A percentile compares a stretch with the other conserved stretches of the same genome.
Conservation (phyloP, 208 protist genomes). For the Wallacemonas sp. region DNA sequence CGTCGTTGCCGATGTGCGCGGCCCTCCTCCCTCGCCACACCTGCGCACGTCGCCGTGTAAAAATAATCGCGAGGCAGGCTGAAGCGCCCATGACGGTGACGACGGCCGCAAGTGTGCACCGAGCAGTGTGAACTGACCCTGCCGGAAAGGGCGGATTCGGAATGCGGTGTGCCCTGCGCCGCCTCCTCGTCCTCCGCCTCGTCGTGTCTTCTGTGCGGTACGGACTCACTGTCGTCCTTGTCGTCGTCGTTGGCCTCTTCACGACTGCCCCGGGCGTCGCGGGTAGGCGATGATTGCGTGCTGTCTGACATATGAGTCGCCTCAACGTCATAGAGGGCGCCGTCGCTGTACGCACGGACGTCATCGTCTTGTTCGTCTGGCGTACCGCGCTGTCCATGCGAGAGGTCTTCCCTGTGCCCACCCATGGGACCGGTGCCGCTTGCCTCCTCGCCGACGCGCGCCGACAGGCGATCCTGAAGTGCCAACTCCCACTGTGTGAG, state of each 20-base stretch:
- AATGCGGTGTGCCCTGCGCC: background rate
- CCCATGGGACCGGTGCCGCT: background rate
- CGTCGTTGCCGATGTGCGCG: background rate
- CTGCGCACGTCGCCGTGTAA: too few species aligned
- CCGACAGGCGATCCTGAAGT: too few species aligned
- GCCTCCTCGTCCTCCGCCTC: background rate
- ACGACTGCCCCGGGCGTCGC: background rate
- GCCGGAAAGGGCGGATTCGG: background rate
- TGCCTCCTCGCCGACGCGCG: background rate
- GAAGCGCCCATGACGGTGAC: background rate
- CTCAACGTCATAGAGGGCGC: background rate
- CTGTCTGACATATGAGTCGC: background rate
- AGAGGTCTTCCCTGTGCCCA: background rate
- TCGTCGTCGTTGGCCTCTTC: background rate
- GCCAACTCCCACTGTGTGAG: slow-evolving; percentile 21
- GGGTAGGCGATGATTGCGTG: background rate
- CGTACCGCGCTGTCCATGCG: too few species aligned
- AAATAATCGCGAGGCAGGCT: background rate
- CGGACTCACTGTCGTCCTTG: background rate
- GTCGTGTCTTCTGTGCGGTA: background rate
- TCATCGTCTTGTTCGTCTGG: too few species aligned
- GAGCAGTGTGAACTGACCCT: background rate
- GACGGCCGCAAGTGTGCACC: background rate
- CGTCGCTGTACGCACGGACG: background rate
- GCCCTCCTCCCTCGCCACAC: too few species aligned